A percentile compares a stretch with the other conserved stretches of the same genome.
phyloP scores from a whole-genome alignment of 2,329 filamentous ascomycete species.

The Elsinoe arachidis region DNA sequence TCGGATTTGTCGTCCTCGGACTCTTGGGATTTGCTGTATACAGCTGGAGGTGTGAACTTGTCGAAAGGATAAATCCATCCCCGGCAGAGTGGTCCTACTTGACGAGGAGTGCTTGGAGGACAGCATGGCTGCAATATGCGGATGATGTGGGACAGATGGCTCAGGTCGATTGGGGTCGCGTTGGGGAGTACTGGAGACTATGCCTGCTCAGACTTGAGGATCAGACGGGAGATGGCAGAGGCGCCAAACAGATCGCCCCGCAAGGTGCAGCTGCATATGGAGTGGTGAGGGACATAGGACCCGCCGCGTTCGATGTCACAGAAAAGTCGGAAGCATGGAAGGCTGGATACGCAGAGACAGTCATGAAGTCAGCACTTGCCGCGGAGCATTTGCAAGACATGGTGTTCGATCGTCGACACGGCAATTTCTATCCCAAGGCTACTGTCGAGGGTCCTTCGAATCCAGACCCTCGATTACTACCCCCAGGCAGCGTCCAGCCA shows the following conservation, averaged over 20 bases:
- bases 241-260: constrained; percentile 39
- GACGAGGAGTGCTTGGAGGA: constrained; percentile 59
- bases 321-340: constrained; percentile 76
- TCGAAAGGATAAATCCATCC: constrained; percentile 70
- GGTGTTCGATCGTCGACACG: constrained; percentile 59
- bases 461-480: constrained; percentile 65
- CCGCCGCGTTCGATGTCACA: constrained; percentile 58
- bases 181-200: constrained; percentile 52
- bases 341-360: constrained; percentile 71
- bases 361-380: constrained; percentile 68
- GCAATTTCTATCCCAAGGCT: constrained; percentile 60
- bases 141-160: constrained; percentile 49
- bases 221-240: constrained; percentile 57
- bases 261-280: constrained; percentile 20
- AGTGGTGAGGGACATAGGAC: constrained; percentile 45
- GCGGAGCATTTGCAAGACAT: constrained; percentile 77
- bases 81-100: constrained; percentile 72
- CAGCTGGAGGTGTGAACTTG: constrained; percentile 61
- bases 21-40: constrained; percentile 54
- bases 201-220: constrained; percentile 63
- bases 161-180: constrained; percentile 59
- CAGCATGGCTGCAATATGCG: constrained; percentile 40
- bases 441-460: constrained; percentile 77
- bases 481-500: constrained; percentile 55
- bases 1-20: constrained; percentile 55